These are phyloP conservation scores for Naganishia randhawae DNA, from an alignment of 768 basidiomycete genomes.

Conservation along the genomic window DNA sequence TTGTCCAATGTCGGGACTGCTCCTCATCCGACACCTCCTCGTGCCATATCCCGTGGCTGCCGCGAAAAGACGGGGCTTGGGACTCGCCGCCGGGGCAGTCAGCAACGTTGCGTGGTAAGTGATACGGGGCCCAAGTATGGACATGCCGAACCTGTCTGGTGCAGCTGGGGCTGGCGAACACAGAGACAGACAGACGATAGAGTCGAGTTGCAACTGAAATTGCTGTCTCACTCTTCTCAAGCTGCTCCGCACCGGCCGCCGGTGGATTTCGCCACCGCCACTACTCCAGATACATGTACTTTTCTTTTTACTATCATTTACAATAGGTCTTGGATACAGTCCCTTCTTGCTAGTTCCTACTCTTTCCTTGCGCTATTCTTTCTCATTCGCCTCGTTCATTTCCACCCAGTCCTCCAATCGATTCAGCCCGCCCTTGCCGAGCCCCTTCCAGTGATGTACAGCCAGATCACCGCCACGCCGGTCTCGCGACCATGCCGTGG, in stretches of 20 bases:
- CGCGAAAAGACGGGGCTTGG: neutral
- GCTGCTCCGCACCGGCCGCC: neutral
- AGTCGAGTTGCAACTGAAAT: neutral
- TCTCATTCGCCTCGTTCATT: slow-evolving; percentile 53
- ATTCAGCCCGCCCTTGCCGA: slow-evolving; percentile 60
- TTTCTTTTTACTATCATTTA: neutral
- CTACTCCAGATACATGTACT: neutral
- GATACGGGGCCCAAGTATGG: neutral
- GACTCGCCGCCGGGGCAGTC: too few relatives aligned
- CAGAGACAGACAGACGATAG: neutral
- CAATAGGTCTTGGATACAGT: neutral
- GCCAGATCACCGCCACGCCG: slow-evolving; percentile 64
- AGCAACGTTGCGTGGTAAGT: neutral
- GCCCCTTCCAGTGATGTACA: slow-evolving; percentile 92
- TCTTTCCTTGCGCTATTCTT: neutral
- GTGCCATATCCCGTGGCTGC: neutral
- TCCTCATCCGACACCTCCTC: slow-evolving; percentile 11
- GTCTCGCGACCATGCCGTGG: slow-evolving; percentile 68
- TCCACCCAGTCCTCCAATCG: slow-evolving; percentile 71
- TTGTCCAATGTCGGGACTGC: neutral
- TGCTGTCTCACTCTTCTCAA: slow-evolving; percentile 7
- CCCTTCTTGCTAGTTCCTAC: neutral
- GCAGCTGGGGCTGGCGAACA: neutral
- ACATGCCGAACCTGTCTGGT: neutral
- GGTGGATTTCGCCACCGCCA: neutral